These are phyloP conservation scores for Dentiscutata heterogama DNA, from an alignment of 371 early-diverging fungal species.

Conservation along the genomic window DNA sequence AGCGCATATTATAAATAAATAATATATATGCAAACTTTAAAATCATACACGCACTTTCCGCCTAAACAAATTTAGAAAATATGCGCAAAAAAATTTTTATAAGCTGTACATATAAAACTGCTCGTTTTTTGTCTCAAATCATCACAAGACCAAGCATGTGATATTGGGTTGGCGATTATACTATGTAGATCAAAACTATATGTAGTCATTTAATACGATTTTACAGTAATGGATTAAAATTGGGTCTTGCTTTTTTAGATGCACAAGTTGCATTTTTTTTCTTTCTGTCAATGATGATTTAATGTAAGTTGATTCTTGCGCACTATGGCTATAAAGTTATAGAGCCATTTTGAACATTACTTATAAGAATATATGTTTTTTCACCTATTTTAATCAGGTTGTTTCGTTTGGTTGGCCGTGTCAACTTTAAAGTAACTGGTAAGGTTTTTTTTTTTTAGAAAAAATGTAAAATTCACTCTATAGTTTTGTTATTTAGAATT, in stretches of 20 bases:
- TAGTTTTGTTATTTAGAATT: no score
- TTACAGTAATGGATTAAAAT: not conserved
- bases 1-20: not conserved
- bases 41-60: not conserved
- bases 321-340: constrained; percentile 5
- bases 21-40: not conserved
- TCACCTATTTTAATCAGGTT: no score
- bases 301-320: not conserved
- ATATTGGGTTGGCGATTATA: not conserved
- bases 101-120: not conserved
- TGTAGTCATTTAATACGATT: not conserved
- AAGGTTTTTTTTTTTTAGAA: no score
- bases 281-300: not conserved
- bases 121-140: no score
- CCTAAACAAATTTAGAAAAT: not conserved
- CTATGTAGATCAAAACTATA: constrained; percentile 15
- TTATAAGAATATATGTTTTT: not conserved
- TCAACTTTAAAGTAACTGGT: no score
- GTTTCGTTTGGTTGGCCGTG: no score
- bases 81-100: constrained; percentile 5
- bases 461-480: no score
- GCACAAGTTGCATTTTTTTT: not conserved
- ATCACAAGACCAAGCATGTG: no score
- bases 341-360: not conserved
- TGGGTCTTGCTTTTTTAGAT: not conserved